phyloP scores from a whole-genome alignment of 495 filamentous ascomycete species.

The Amniculicola lignicola region DNA sequence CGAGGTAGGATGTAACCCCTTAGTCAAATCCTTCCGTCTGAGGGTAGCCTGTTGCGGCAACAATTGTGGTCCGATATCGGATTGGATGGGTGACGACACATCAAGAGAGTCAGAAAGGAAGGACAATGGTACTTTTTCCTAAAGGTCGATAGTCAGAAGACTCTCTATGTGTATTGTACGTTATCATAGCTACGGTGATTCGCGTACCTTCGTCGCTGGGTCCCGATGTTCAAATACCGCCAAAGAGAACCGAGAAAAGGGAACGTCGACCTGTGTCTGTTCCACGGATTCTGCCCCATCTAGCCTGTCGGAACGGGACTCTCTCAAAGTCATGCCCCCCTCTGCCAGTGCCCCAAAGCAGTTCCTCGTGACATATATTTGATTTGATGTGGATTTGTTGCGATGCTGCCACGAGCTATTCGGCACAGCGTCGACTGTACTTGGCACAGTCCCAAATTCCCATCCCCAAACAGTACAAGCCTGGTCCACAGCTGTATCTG shows the following conservation, averaged over 20 bases:
- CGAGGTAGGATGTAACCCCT: too few relatives aligned
- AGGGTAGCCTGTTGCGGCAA: too few relatives aligned
- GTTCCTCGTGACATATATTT: constrained; percentile 13
- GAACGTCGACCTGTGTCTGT: constrained; percentile 27
- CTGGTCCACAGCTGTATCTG: not conserved
- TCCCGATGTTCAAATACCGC: not conserved
- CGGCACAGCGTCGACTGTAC: constrained; percentile 17
- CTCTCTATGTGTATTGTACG: too few relatives aligned
- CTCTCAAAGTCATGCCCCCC: constrained; percentile 16
- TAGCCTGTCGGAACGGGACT: not conserved
- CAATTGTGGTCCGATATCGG: too few relatives aligned
- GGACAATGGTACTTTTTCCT: not conserved
- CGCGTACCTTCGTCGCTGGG: not conserved
- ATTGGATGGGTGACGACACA: not conserved
- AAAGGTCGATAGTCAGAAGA: too few relatives aligned
- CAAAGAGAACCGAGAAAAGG: constrained; percentile 22
- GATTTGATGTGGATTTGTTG: not conserved
- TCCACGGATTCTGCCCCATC: not conserved
- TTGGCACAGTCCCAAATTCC: constrained; percentile 27
- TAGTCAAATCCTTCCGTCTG: too few relatives aligned
- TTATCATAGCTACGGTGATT: not conserved
- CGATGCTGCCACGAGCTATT: constrained; percentile 5
- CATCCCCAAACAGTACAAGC: too few relatives aligned
- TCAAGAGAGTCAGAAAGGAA: not conserved
- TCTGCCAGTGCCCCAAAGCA: constrained; percentile 30